Base-by-base conservation (phyloP, 176 grass and related monocot genomes). In the Avena sativa region DNA sequence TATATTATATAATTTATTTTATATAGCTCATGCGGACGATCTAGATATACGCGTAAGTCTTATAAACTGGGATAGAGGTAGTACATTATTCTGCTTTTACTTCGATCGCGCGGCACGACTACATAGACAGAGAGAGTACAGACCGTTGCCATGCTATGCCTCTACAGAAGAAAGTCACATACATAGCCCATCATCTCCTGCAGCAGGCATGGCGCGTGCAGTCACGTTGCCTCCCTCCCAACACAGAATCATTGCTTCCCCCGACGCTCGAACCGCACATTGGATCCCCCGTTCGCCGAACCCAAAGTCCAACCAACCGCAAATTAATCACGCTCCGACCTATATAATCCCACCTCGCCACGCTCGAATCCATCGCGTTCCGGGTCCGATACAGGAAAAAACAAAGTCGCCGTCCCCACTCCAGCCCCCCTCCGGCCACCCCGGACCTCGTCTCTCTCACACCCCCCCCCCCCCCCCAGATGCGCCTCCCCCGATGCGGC, bases 241-340 rank as follows among this genome's bases (percentile, higher is more conserved):
- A 21, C 38, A 10, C 4, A 78, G 75, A 86, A 82, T 83, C 73
- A 79, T 87, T 74, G 47, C 85, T 57, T 14, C 65, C 17, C 61
- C 64, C 55, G 32, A 83, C 63, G 64, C 55, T 56, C 55, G 56
- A 79, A 83, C 53, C 50, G 14, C 74, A 84, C 85, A 87, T 91
- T 49, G 89, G 89, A 91, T 85, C 85, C 89, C 76, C 76, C 68
- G 3, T 81, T 91, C 50, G 16, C 49, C 59, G 60, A 85, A 88
- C 89, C 85, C 89, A 4, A 91, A 76, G 86, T 85, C 86, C 89
- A 91, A 88, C 85, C 12, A 85, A 59, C 81, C 64, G 15, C 74
- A 77, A 77, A 56, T 19, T 16, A 65, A 65, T 20, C 84, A 52
- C 34, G 21, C 46, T 48, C 73, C 80, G 3, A 67, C 64, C 64